A percentile compares a stretch with the other conserved stretches of the same genome.
Evolutionary conservation across 306 rosid genomes (phyloP).

Genomic region (Fragaria iinumae): DNA sequence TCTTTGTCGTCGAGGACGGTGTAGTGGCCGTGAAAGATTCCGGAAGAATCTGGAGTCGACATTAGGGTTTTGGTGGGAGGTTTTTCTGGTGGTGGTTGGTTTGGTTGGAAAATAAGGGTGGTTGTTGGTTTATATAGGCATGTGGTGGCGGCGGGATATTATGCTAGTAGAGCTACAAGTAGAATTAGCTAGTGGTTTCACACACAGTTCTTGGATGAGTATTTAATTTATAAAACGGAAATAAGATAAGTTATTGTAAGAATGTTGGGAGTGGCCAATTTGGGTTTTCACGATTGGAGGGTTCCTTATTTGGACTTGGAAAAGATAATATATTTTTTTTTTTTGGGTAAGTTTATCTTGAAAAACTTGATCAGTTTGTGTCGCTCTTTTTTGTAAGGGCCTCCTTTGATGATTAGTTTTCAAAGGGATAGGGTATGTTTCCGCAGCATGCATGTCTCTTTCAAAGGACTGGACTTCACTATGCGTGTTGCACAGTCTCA

Average conservation of each 20-base stretch:
- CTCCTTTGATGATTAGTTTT: neutral
- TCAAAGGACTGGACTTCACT: neutral
- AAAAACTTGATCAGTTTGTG: neutral
- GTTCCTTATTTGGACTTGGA: neutral
- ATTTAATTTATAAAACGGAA: neutral
- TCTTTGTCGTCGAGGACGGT: slow-evolving; percentile 52
- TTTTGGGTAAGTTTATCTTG: neutral
- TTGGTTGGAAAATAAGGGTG: neutral
- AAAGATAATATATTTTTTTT: neutral
- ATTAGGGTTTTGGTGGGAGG: neutral
- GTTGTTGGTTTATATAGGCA: neutral
- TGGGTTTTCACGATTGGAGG: neutral
- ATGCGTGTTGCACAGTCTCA: too few species aligned
- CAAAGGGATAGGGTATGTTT: neutral
- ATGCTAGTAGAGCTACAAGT: neutral
- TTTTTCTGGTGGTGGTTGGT: neutral
- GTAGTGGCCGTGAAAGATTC: slow-evolving; percentile 52
- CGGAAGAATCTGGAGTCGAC: neutral
- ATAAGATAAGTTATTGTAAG: slow-evolving; percentile 1
- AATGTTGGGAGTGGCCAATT: neutral
- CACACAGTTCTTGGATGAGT: slow-evolving; percentile 8
- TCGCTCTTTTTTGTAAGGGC: neutral
- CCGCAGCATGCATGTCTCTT: neutral
- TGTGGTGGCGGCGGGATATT: neutral
- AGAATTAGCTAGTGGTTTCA: neutral